Conservation (phyloP, 2,329 filamentous ascomycete genomes). For the Microcyclospora pomicola region DNA sequence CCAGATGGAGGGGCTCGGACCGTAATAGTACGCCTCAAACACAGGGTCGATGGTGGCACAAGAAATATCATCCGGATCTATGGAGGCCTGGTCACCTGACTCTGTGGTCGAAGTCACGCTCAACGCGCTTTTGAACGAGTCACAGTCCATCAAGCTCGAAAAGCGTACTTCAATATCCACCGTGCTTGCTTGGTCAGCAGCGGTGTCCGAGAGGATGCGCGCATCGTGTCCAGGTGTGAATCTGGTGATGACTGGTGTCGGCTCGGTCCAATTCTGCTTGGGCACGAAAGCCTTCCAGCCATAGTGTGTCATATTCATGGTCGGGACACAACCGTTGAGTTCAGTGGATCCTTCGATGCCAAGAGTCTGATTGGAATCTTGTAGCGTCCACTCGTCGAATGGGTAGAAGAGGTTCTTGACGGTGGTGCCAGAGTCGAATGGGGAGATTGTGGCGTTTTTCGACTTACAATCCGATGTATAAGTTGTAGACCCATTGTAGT, state of each 20-base stretch:
- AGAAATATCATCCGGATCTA: constrained; percentile 32
- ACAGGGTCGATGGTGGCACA: constrained; percentile 31
- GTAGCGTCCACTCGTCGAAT: constrained; percentile 42
- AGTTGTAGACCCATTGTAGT: constrained; percentile 34
- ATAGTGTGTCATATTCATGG: constrained; percentile 40
- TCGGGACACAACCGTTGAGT: constrained; percentile 42
- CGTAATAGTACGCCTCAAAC: constrained; percentile 29
- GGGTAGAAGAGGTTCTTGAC: constrained; percentile 52
- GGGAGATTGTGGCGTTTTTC: constrained; percentile 39
- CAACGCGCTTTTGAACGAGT: constrained; percentile 37
- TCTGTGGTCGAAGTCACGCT: constrained; percentile 41
- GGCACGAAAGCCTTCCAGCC: constrained; percentile 49
- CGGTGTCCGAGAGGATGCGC: constrained; percentile 37
- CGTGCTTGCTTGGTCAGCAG: constrained; percentile 19
- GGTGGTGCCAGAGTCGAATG: constrained; percentile 39
- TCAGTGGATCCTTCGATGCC: constrained; percentile 34
- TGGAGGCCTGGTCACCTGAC: constrained; percentile 27
- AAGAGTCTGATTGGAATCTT: constrained; percentile 31
- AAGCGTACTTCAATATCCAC: constrained; percentile 44
- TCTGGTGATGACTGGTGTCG: constrained; percentile 45
- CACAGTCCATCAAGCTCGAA: constrained; percentile 47
- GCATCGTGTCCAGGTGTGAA: constrained; percentile 49
- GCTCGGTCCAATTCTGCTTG: constrained; percentile 34
- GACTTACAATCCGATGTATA: constrained; percentile 46
- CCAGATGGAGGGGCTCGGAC: constrained; percentile 42